Conservation (phyloP, 2,329 filamentous ascomycete genomes). For the Aspergillus jensenii region DNA sequence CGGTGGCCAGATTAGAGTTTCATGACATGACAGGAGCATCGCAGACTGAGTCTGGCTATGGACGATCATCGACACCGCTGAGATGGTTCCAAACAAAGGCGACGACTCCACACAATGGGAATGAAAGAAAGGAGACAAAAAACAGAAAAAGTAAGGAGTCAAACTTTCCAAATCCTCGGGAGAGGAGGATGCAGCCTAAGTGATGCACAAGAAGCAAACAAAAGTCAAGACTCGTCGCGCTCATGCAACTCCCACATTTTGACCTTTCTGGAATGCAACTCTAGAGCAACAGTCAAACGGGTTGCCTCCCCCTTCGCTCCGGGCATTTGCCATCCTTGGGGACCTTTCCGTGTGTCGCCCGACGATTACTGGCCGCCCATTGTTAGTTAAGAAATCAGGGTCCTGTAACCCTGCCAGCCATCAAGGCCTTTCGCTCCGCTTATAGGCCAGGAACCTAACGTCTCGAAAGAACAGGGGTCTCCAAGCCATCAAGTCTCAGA, state of each 20-base stretch:
- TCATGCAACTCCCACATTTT: not conserved
- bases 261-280: slow-evolving; percentile 3
- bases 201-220: slow-evolving; percentile 4
- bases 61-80: not conserved
- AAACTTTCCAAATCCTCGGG: not conserved
- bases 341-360: not conserved
- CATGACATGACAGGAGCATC: slow-evolving; percentile 4
- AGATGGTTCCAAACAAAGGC: slow-evolving; percentile 1
- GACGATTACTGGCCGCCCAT: not conserved
- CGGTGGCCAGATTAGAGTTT: not conserved
- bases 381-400: not conserved
- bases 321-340: not conserved
- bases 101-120: slow-evolving; percentile 2
- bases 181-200: not conserved
- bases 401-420: not conserved
- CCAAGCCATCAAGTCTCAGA: not conserved
- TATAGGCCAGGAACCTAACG: not conserved
- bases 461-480: not conserved
- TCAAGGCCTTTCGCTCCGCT: not conserved
- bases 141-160: not conserved
- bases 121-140: not conserved
- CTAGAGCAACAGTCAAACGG: not conserved
- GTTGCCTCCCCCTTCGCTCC: not conserved
- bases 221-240: not conserved
- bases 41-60: not conserved